phyloP scores from a whole-genome alignment of 139 green algal genomes.

The Chlorella sp. region DNA sequence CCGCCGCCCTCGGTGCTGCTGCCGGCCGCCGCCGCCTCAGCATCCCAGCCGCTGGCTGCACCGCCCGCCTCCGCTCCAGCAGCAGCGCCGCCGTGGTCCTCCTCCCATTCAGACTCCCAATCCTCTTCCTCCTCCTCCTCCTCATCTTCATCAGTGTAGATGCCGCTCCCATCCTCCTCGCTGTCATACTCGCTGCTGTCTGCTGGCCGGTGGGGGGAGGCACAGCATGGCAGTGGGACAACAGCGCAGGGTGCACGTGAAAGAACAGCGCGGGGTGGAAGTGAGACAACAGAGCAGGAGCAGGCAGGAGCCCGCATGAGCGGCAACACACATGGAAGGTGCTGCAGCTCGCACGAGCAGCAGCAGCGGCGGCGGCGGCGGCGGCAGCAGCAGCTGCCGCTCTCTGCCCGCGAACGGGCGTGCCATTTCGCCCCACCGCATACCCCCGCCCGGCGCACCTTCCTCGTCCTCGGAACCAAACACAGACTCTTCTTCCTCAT shows the following conservation, averaged over 20 bases:
- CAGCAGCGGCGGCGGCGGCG: too few species aligned
- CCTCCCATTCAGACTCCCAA: not conserved
- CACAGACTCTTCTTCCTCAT: not conserved
- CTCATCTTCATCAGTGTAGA: not conserved
- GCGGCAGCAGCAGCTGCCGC: not conserved
- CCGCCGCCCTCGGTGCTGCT: too few species aligned
- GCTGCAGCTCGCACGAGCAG: not conserved
- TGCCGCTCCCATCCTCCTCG: too few species aligned
- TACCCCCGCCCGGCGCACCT: not conserved
- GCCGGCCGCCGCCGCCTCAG: too few species aligned
- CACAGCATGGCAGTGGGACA: not conserved
- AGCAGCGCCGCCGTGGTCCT: too few species aligned
- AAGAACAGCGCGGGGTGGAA: not conserved
- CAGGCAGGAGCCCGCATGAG: too few species aligned
- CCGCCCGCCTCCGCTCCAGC: too few species aligned
- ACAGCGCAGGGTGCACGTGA: not conserved
- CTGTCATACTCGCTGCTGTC: not conserved
- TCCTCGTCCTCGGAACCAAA: not conserved
- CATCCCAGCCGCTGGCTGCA: too few species aligned
- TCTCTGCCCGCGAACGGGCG: not conserved
- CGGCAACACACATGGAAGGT: not conserved
- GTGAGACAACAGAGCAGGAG: not conserved
- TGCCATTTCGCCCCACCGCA: too few species aligned
- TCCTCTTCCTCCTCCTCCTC: conserved; percentile 1
- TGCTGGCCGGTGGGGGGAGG: not conserved